phyloP scores from a whole-genome alignment of 2,329 filamentous ascomycete species.

The Elsinoe necatrix region DNA sequence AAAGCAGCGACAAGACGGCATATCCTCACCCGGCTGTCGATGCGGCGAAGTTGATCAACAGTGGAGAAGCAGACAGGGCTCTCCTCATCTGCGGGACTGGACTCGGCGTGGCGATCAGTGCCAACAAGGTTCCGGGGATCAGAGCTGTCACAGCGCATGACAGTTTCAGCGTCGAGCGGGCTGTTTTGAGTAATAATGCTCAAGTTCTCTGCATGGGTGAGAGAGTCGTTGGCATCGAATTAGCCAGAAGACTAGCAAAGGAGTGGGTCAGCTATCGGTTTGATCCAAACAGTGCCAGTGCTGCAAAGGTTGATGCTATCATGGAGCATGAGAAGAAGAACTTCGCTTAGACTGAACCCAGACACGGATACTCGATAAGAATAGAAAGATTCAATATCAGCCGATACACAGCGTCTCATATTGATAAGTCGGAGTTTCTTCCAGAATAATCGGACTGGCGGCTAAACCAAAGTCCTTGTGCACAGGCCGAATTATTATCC shows the following conservation, averaged over 20 bases:
- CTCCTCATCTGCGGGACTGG: slow-evolving; percentile 80
- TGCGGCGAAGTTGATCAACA: slow-evolving; percentile 56
- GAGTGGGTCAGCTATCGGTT: slow-evolving; percentile 84
- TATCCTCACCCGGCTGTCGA: slow-evolving; percentile 72
- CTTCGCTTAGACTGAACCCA: slow-evolving; percentile 19
- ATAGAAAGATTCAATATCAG: slow-evolving; percentile 6
- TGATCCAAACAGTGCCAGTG: slow-evolving; percentile 57
- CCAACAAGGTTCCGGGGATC: slow-evolving; percentile 79
- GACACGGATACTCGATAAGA: background rate
- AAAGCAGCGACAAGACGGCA: slow-evolving; percentile 62
- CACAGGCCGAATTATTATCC: background rate
- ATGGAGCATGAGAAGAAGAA: slow-evolving; percentile 40
- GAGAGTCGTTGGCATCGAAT: slow-evolving; percentile 70
- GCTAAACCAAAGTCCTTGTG: background rate
- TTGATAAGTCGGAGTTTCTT: background rate
- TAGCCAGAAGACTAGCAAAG: slow-evolving; percentile 65
- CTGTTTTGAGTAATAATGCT: slow-evolving; percentile 74
- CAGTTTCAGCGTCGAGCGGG: slow-evolving; percentile 72
- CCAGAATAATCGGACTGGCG: background rate
- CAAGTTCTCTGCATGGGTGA: slow-evolving; percentile 84
- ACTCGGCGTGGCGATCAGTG: slow-evolving; percentile 77
- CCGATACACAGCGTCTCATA: background rate
- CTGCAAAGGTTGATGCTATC: slow-evolving; percentile 46
- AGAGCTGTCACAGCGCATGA: slow-evolving; percentile 86
- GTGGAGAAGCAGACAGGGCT: slow-evolving; percentile 64